Evolutionary conservation across 768 basidiomycete species (phyloP).

Genomic region (Leucogyrophana mollusca): DNA sequence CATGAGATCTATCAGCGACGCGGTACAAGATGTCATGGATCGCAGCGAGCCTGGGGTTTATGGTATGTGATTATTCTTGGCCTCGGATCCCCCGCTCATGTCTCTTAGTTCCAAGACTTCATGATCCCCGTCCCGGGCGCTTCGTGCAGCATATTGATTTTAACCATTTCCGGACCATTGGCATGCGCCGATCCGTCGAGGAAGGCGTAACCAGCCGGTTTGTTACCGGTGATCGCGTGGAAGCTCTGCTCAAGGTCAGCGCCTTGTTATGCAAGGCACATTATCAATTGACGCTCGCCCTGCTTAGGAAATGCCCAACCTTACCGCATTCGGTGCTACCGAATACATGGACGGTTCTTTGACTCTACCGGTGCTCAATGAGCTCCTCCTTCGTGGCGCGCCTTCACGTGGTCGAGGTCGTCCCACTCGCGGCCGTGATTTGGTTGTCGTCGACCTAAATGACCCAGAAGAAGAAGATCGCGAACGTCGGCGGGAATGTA

Average conservation of each 20-base stretch:
- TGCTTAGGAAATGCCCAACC: conserved; percentile 85
- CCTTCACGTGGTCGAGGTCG: conserved; percentile 69
- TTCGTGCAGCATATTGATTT: conserved; percentile 90
- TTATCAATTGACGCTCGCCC: too few relatives aligned
- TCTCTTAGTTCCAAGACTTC: conserved; percentile 58
- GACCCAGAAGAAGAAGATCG: conserved; percentile 77
- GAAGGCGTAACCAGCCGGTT: conserved; percentile 89
- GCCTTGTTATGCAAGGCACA: not conserved
- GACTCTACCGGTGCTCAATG: conserved; percentile 79
- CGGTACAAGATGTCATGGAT: conserved; percentile 69
- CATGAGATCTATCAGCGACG: conserved; percentile 74
- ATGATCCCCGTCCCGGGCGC: conserved; percentile 73
- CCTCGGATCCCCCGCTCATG: not conserved
- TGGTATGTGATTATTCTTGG: conserved; percentile 42
- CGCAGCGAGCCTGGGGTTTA: conserved; percentile 67
- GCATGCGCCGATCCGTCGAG: conserved; percentile 89
- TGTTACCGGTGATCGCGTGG: conserved; percentile 86
- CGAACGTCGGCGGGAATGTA: conserved; percentile 70
- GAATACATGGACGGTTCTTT: conserved; percentile 98
- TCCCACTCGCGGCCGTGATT: conserved; percentile 61
- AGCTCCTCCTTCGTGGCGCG: conserved; percentile 84
- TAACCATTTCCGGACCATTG: conserved; percentile 95
- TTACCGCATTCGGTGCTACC: conserved; percentile 89
- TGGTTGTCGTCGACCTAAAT: conserved; percentile 42
- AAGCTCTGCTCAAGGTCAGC: conserved; percentile 72